These are phyloP conservation scores for Taphrina betulina DNA, from an alignment of 1,139 yeast species.

Conservation along the genomic window DNA sequence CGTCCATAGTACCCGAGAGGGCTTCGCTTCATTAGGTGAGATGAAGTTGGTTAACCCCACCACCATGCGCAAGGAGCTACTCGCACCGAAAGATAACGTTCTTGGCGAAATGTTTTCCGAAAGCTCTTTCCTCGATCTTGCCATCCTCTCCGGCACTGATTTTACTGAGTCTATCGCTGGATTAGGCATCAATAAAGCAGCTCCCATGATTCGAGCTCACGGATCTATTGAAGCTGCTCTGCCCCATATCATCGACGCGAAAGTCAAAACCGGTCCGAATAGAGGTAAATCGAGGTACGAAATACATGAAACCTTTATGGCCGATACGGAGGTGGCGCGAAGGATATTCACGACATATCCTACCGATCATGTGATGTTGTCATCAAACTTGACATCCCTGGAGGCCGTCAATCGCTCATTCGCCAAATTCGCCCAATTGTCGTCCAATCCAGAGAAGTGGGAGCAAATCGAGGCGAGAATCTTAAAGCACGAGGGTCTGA, in stretches of 20 bases:
- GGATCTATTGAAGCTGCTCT: conserved; percentile 1
- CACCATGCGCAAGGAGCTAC: neutral
- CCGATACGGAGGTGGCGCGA: conserved; percentile 8
- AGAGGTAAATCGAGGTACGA: conserved; percentile 3
- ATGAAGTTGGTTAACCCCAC: conserved; percentile 3
- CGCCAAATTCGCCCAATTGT: neutral
- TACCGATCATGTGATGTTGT: neutral
- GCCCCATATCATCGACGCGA: neutral
- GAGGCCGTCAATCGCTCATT: conserved; percentile 1
- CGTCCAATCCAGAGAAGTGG: neutral
- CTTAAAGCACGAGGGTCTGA: neutral
- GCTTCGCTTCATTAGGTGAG: conserved; percentile 1
- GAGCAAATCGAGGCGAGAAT: neutral
- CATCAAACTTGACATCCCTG: neutral
- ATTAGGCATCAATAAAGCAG: conserved; percentile 13
- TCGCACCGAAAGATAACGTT: neutral
- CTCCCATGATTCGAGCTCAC: neutral
- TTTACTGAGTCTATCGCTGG: conserved; percentile 15
- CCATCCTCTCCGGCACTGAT: conserved; percentile 30
- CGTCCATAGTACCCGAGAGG: neutral
- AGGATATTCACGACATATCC: conserved; percentile 22
- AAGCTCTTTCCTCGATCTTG: conserved; percentile 13
- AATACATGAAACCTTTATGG: conserved; percentile 3
- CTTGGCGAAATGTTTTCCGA: neutral
- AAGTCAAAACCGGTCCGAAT: conserved; percentile 3